Base-by-base conservation (phyloP, 164 flowering plant species). In the Liriodendron chinense region DNA sequence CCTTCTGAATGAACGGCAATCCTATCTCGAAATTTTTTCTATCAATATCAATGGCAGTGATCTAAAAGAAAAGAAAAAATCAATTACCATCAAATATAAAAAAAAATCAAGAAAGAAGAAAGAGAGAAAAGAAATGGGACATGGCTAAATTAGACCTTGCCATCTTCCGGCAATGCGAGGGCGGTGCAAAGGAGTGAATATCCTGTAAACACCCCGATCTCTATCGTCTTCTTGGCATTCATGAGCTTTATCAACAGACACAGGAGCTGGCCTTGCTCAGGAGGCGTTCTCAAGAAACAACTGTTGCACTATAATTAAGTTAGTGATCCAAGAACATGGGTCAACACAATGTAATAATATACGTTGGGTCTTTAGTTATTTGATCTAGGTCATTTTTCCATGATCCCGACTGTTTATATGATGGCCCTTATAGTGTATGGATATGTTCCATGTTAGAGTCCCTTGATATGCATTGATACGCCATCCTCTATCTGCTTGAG, bases 21-120 rank as follows among this genome's bases (percentile, higher is more conserved):
- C 86, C 86, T 13, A 80, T 47, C 43, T 84, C 78, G 56, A 65
- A 82, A 16, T 82, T 72, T 63, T 77, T 76, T 26, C 65, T 18
- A 72, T 81, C 63, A 9, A 23, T 13, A 43, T 88, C 91, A 9
- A 86, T 76, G 20, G 84, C 91, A 69, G 73, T 80, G 10, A 87
- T 72, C 90, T 86, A n/a, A n/a, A n/a, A n/a, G n/a, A n/a, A n/a
- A n/a, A n/a, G 79, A 26, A 63, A 53, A 53, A 9, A 53, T 4
- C 1, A 1, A 14, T 9, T 53, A 14, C 9, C 57, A 53, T 53
- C 43, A 53, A 53, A 53, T 53, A 7, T 53, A 14, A 0, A 0
- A 53, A 53, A 53, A 9, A 1, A n/a, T 53, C 16, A 53, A 53
- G 57, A 9, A 9, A 1, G n/a, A 0, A 14, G 1, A 9, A 7